Conservation (phyloP, 78 protist species). For the Andalucia godoyi region DNA sequence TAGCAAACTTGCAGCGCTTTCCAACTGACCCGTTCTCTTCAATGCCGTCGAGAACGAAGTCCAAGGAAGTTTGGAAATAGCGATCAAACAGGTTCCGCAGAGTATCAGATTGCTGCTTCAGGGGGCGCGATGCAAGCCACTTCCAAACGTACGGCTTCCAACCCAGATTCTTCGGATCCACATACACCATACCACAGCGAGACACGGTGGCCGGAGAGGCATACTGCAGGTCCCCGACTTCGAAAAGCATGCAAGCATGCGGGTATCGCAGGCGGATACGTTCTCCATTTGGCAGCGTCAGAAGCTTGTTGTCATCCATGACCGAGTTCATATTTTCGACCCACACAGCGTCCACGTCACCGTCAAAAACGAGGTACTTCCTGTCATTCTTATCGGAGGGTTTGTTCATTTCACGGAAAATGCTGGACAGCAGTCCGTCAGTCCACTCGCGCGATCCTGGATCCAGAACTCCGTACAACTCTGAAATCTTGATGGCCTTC, state of each 20-base stretch:
- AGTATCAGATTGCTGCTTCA: background rate
- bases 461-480: slow-evolving; percentile 85
- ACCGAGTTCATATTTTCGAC: slow-evolving; percentile 87
- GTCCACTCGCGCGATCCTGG: slow-evolving; percentile 82
- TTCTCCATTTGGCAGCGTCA: slow-evolving; percentile 86
- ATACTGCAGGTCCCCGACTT: slow-evolving; percentile 70
- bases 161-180: slow-evolving; percentile 78
- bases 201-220: slow-evolving; percentile 91
- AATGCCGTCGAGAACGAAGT: slow-evolving; percentile 54
- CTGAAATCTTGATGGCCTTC: slow-evolving; percentile 53
- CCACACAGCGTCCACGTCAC: slow-evolving; percentile 80
- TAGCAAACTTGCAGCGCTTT: background rate
- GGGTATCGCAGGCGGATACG: slow-evolving; percentile 59
- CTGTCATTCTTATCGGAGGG: slow-evolving; percentile 15
- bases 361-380: slow-evolving; percentile 67
- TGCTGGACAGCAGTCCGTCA: slow-evolving; percentile 75
- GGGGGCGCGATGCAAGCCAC: slow-evolving; percentile 22
- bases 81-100: slow-evolving; percentile 24
- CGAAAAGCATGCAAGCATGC: slow-evolving; percentile 59
- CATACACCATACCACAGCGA: slow-evolving; percentile 87
- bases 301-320: slow-evolving; percentile 88
- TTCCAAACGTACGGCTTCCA: slow-evolving; percentile 27
- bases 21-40: background rate
- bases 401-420: slow-evolving; percentile 62
- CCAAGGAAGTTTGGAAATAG: slow-evolving; percentile 23